Evolutionary conservation across 2,329 filamentous ascomycete genomes (phyloP), one percentile per base, ranked within the genome.

Genomic region (Colletotrichum sp.): DNA sequence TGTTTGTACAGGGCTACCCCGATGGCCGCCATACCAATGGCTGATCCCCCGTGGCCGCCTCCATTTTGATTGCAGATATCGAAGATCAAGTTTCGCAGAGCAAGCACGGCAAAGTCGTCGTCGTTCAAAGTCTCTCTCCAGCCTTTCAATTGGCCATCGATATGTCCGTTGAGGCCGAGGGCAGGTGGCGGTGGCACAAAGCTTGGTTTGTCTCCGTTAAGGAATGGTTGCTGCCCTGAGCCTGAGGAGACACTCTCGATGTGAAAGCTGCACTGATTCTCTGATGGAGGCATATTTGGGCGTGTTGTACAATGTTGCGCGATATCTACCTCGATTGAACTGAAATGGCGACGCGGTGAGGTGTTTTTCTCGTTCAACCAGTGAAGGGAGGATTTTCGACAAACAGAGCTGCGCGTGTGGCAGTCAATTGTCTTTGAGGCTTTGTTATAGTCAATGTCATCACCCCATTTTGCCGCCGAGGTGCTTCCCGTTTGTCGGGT

Each of bases 61-160:
- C 88, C 88, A 81, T 91, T 92, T 72, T 92, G 90, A 78, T 91
- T 86, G 78, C 90, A 92, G 4, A 92, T 82, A 80, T 92, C 90
- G 32, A 68, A 65, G 13, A 74, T 65, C 21, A 74, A 44, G 21
- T 60, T 69, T 15, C 66, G 30, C 12, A 68, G n/a, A 12, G 65
- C 65, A 18, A 68, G 44, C 18, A 68, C 65, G 18, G 65, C 65
- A 18, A 26, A 24, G 34, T 68, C 49, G 28, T 68, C 65, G 28
- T 68, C 65, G 13, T 66, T 66, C 34, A 66, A 24, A 30, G 34
- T 49, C 10, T 66, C 21, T 49, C 63, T 66, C 63, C 63, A 32
- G 15, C 63, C 63, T 16, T 49, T 66, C 5, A 52, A 28, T 13
- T 52, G 34, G 24, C 10, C 21, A 18, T 24, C 8, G 62, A 18